Percentiles rank a stretch among this genome's conserved stretches.
Evolutionary conservation across 1,284 basidiomycete species (phyloP).

Genomic region (Bondarzewia mesenterica): DNA sequence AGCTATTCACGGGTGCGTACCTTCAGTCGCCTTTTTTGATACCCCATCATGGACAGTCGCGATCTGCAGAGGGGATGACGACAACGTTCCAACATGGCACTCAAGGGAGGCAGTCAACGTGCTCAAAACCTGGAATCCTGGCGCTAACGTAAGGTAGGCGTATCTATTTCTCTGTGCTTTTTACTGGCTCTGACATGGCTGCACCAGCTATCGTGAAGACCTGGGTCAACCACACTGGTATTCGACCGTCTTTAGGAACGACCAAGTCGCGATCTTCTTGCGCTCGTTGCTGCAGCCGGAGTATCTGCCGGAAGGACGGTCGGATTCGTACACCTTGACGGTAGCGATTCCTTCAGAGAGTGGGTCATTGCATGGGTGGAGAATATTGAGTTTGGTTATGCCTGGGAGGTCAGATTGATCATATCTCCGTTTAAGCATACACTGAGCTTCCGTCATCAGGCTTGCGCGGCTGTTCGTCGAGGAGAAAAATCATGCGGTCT

Average conservation of each 20-base stretch:
- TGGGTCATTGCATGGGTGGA: conserved; percentile 60
- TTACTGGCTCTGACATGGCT: background rate
- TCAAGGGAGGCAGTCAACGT: conserved; percentile 53
- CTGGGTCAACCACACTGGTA: conserved; percentile 65
- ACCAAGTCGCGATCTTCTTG: conserved; percentile 48
- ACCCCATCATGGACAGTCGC: no score
- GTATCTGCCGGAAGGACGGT: background rate
- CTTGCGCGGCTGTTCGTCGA: conserved; percentile 24
- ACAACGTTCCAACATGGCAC: conserved; percentile 80
- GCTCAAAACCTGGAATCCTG: conserved; percentile 45
- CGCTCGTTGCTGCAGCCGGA: conserved; percentile 21
- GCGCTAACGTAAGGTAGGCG: conserved; percentile 45
- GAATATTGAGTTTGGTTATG: conserved; percentile 39
- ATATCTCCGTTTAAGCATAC: background rate
- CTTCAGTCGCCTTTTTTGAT: background rate
- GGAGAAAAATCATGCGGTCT: conserved; percentile 12
- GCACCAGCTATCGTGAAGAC: conserved; percentile 55
- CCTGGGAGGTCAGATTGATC: conserved; percentile 51
- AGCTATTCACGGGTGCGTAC: conserved; percentile 69
- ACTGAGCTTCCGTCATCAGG: conserved; percentile 14
- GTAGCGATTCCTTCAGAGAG: conserved; percentile 56
- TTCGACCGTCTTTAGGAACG: conserved; percentile 45
- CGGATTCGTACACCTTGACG: conserved; percentile 52
- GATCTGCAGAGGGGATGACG: conserved; percentile 58
- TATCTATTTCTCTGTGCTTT: background rate